A percentile compares a stretch with the other conserved stretches of the same genome.
These are phyloP conservation scores for Radiomyces spectabilis DNA, from an alignment of 192 early-diverging fungal species.

Conservation along the genomic window DNA sequence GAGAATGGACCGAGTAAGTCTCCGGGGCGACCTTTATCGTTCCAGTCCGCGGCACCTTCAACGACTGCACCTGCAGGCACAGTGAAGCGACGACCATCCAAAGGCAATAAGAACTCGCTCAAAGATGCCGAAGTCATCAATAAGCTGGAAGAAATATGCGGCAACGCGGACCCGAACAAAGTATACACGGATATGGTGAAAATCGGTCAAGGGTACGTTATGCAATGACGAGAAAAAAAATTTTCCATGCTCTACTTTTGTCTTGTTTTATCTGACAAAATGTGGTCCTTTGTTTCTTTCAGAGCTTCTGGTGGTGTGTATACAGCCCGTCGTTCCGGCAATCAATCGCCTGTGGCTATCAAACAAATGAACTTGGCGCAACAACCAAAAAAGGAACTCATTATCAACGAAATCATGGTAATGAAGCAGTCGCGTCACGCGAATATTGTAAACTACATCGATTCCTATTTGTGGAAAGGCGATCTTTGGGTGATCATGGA, in stretches of 20 bases:
- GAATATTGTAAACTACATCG: slow-evolving; percentile 84
- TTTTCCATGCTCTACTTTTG: neutral
- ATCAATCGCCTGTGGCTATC: slow-evolving; percentile 70
- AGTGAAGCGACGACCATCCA: slow-evolving; percentile 15
- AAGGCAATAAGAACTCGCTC: slow-evolving; percentile 9
- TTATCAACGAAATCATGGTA: slow-evolving; percentile 45
- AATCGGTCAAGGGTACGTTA: slow-evolving; percentile 31
- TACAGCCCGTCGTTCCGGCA: slow-evolving; percentile 53
- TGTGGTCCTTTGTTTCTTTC: neutral
- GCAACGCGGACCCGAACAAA: slow-evolving; percentile 76
- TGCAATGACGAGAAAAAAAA: neutral
- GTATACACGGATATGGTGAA: slow-evolving; percentile 39
- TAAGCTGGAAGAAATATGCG: slow-evolving; percentile 76
- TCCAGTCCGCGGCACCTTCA: no score
- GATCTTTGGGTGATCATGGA: slow-evolving; percentile 92
- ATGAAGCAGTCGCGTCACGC: slow-evolving; percentile 32
- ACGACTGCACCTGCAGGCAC: slow-evolving; percentile 8
- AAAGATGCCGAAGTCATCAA: slow-evolving; percentile 75
- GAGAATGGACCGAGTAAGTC: no score
- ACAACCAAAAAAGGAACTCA: slow-evolving; percentile 94
- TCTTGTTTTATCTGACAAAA: neutral
- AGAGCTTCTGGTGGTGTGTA: slow-evolving; percentile 75
- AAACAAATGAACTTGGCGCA: slow-evolving; percentile 96
- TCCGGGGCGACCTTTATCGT: no score
- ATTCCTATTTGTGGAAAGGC: slow-evolving; percentile 65